Base-by-base conservation (phyloP, 2,329 filamentous ascomycete genomes). In the Raffaelea ambrosiae region DNA sequence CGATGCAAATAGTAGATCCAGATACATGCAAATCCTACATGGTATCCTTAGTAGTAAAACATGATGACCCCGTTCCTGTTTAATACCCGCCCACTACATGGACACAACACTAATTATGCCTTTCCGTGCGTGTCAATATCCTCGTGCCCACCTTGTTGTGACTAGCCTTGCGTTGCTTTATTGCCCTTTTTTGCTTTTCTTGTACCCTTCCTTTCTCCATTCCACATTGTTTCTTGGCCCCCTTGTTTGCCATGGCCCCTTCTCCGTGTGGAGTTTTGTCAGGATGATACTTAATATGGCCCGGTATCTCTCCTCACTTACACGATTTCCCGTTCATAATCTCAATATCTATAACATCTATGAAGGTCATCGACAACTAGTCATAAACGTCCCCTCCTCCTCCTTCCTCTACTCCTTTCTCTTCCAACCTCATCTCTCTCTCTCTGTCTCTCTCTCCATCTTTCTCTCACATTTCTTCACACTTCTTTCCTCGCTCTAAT, bases 91-190 rank as follows among this genome's bases (percentile, higher is more conserved):
- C 44, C 45, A 47, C 45, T 44, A 26, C 47, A 22, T 10, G 40
- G 21, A 35, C 38, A 40, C 41, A 33, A 48, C 38, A 29, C 36
- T 45, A 20, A 40, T 43, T 47, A 36, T 50, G 40, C 54, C 56
- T 50, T 54, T 61, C 61, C 60, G 55, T 57, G 58, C 60, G 55
- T 57, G 58, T 57, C 58, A 55, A 57, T 53, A 59, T 59, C 56
- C 47, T 55, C 51, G 55, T 46, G 44, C 42, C 49, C 44, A 49
- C 47, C 35, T 49, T 43, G 16, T 26, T 36, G n/a, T n/a, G n/a
- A 41, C 47, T 51, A 51, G 47, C 50, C 52, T 53, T 52, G 46
- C 41, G 1, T 40, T 38, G 8, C 13, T 39, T 36, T 38, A 20
- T 43, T 43, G 4, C 10, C 33, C 21, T 10, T 22, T 23, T 23